phyloP scores from a whole-genome alignment of 805 yeast genomes.

The Sugiyamaella chiloensis region DNA sequence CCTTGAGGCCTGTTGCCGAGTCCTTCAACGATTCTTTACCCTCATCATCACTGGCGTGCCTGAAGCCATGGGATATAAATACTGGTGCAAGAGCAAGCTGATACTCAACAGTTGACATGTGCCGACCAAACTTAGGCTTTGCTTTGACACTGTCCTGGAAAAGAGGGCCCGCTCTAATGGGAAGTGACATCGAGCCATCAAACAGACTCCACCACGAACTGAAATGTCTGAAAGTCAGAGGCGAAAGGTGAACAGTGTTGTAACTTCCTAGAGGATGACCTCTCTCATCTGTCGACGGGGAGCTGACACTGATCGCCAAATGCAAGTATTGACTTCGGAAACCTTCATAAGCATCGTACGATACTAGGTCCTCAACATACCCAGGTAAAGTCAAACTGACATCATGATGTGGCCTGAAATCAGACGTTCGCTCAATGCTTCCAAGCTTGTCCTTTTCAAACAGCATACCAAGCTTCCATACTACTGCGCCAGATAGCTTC shows the following conservation, averaged over 20 bases:
- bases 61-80: conserved; percentile 68
- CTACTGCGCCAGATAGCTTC: conserved; percentile 62
- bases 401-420: conserved; percentile 61
- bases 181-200: conserved; percentile 72
- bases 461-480: conserved; percentile 72
- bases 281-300: conserved; percentile 31
- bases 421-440: conserved; percentile 38
- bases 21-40: conserved; percentile 38
- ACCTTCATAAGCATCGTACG: conserved; percentile 76
- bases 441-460: conserved; percentile 59
- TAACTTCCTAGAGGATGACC: conserved; percentile 30
- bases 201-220: conserved; percentile 84
- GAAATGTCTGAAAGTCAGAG: conserved; percentile 64
- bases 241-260: conserved; percentile 76
- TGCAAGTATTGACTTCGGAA: conserved; percentile 83
- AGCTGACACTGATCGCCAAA: conserved; percentile 55
- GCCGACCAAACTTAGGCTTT: conserved; percentile 63
- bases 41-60: conserved; percentile 43
- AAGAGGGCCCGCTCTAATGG: conserved; percentile 70
- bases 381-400: conserved; percentile 58
- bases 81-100: conserved; percentile 70
- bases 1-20: conserved; percentile 64
- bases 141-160: conserved; percentile 39
- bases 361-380: conserved; percentile 42
- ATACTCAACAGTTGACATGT: conserved; percentile 75